Evolutionary conservation across 345 rosid species (phyloP), one percentile per base, ranked within the genome.

Genomic region (Carallia pectinifolia): DNA sequence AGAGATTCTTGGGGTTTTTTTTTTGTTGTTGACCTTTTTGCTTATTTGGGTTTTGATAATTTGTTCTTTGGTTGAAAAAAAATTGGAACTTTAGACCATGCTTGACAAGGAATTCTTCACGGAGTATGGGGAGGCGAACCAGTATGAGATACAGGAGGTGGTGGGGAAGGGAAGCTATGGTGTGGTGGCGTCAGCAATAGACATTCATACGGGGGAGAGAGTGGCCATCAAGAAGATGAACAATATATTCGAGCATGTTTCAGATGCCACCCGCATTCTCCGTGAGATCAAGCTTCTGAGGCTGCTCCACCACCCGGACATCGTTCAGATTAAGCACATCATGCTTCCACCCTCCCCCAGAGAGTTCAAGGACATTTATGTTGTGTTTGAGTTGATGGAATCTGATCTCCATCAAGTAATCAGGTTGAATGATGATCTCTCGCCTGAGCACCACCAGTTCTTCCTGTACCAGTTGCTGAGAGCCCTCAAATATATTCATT

Each of bases 391-490:
- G 79, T 82, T 94, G 90, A 95, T 95, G 99, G 99, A 95, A 76
- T 90, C 99, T 17, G 97, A 92, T 67, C 99, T 95, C 70, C 96
- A 95, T 73, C 92, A 86, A 71, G 99, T 95, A 34, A 86, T 92
- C 40, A 89, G 87, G 86, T 78, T 87, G 76, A 95, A 95, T 80
- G 87, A 90, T 23, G 97, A 95, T 83, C 90, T 95, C 65, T 85
- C 86, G 68, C 96, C 97, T 79, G 90, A 84, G 39, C 99, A 95
- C 77, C 97, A 92, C 85, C 93, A 90, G 58, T 95, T 92, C 83
- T 95, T 95, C 89, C 81, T 92, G 82, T 95, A 95, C 82, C 99
- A 95, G 88, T 96, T 95, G 86, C 98, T 92, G 79, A 89, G 98
- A 72, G 92, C 86, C 81, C 87, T 95, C 31, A 92, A 95, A 79